A percentile compares a stretch with the other conserved stretches of the same genome.
Conservation (phyloP, 164 flowering plant genomes). For the Santalum album region DNA sequence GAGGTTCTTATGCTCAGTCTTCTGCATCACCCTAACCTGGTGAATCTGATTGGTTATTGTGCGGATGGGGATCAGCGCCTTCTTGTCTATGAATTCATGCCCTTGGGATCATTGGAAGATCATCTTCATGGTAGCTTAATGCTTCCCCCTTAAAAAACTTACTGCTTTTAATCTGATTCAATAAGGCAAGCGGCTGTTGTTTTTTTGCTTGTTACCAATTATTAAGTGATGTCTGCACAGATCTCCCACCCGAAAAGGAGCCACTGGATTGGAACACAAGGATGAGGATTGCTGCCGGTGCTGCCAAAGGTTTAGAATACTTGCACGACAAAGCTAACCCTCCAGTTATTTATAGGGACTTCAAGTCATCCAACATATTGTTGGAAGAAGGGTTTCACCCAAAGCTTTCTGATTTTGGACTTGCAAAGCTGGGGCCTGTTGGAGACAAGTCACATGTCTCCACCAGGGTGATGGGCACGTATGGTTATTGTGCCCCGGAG, state of each 20-base stretch:
- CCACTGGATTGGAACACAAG: constrained; percentile 59
- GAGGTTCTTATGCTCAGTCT: constrained; percentile 67
- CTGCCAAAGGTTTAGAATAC: constrained; percentile 55
- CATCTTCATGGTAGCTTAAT: constrained; percentile 43
- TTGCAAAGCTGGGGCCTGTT: constrained; percentile 57
- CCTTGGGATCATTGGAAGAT: constrained; percentile 58
- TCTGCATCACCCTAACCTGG: constrained; percentile 51
- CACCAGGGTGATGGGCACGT: constrained; percentile 52
- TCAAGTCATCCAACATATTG: constrained; percentile 58
- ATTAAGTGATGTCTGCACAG: constrained; percentile 18
- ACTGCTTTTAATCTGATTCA: neutral
- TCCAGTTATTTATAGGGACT: constrained; percentile 58
- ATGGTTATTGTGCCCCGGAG: constrained; percentile 54
- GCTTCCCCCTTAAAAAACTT: no score
- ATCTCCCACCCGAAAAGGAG: constrained; percentile 50
- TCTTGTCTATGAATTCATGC: constrained; percentile 61
- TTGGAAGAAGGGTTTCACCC: constrained; percentile 45
- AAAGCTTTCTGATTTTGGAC: constrained; percentile 64
- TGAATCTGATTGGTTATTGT: constrained; percentile 55
- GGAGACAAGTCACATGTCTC: constrained; percentile 64
- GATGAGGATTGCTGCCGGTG: constrained; percentile 54
- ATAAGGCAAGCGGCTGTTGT: neutral
- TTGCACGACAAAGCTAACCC: constrained; percentile 63
- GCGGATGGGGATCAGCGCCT: constrained; percentile 70
- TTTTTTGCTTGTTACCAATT: neutral